Evolutionary conservation across 768 basidiomycete genomes (phyloP).

Genomic region (Leccinum subtestaceum): DNA sequence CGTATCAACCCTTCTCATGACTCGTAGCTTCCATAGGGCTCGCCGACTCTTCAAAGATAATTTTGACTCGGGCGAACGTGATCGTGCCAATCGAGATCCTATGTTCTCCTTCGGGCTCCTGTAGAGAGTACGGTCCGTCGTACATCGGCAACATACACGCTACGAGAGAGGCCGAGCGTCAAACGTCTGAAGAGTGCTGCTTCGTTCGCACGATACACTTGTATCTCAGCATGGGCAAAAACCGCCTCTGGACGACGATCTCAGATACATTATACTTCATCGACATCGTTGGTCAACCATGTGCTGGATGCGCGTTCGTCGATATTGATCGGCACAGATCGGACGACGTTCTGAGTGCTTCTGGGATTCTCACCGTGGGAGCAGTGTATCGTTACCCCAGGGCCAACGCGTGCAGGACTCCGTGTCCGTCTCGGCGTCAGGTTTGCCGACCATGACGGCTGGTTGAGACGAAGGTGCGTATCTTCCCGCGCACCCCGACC

Average conservation of each 20-base stretch:
- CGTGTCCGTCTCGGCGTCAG: background rate
- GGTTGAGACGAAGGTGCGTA: slow-evolving; percentile 8
- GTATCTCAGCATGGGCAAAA: slow-evolving; percentile 9
- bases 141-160: background rate
- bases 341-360: background rate
- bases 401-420: slow-evolving; percentile 2
- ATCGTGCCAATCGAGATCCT: slow-evolving; percentile 2
- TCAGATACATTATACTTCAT: background rate
- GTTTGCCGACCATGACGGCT: background rate
- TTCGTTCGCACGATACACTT: slow-evolving; percentile 13
- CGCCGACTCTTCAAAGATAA: background rate
- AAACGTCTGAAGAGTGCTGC: background rate
- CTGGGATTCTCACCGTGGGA: slow-evolving; percentile 4
- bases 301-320: slow-evolving; percentile 1
- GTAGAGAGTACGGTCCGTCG: background rate
- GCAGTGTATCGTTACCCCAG: background rate
- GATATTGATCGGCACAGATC: background rate
- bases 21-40: background rate
- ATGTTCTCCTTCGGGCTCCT: background rate
- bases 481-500: background rate
- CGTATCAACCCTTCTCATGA: background rate
- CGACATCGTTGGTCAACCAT: slow-evolving; percentile 1
- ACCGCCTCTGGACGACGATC: slow-evolving; percentile 5
- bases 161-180: background rate
- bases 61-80: background rate